phyloP scores from a whole-genome alignment of 306 rosid species.

The Styphnolobium japonicum region DNA sequence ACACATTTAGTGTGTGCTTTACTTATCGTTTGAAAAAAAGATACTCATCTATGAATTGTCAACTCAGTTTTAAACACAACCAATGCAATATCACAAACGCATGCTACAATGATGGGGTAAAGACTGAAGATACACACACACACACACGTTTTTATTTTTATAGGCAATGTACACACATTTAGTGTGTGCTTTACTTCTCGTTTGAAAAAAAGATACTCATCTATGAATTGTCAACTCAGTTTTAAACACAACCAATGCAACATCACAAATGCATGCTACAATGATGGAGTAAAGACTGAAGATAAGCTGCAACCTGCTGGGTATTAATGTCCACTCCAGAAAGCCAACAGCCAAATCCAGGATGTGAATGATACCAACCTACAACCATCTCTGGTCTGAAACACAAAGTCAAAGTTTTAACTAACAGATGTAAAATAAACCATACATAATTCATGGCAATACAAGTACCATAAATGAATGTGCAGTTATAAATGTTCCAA shows the following conservation, averaged over 20 bases:
- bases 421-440: not conserved
- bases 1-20: not conserved
- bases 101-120: not conserved
- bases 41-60: not conserved
- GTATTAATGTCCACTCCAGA: constrained; percentile 98
- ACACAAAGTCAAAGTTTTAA: constrained; percentile 10
- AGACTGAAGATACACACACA: not conserved
- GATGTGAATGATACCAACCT: constrained; percentile 99
- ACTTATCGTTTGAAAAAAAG: not conserved
- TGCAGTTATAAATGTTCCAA: not conserved
- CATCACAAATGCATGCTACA: not conserved
- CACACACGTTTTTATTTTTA: too few species aligned
- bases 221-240: not conserved
- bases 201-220: not conserved
- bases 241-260: not conserved
- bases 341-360: constrained; percentile 99
- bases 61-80: not conserved
- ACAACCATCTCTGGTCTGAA: constrained; percentile 98
- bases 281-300: not conserved
- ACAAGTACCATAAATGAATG: not conserved
- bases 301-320: constrained; percentile 67
- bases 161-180: too few species aligned
- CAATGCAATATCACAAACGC: not conserved
- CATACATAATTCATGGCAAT: not conserved
- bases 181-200: not conserved